Conservation (phyloP, 768 basidiomycete genomes). For the Termitomyces bulborhizus region DNA sequence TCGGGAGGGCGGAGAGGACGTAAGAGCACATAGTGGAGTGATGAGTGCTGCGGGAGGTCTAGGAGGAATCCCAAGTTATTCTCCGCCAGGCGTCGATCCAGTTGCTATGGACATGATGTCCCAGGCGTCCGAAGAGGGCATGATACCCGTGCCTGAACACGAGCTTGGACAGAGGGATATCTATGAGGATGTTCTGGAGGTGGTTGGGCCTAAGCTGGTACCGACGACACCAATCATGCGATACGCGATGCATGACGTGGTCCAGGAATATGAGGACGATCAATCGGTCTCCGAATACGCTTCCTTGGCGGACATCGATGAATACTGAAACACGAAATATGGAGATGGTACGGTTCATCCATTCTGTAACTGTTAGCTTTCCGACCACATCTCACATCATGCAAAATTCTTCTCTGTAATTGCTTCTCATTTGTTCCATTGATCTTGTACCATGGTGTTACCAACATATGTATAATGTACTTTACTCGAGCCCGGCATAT, state of each 20-base stretch:
- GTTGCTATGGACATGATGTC: constrained; percentile 31
- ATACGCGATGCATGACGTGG: constrained; percentile 78
- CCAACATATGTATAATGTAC: not conserved
- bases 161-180: constrained; percentile 35
- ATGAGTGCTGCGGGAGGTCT: constrained; percentile 4
- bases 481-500: constrained; percentile 64
- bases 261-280: constrained; percentile 77
- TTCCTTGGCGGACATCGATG: constrained; percentile 72
- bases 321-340: constrained; percentile 8
- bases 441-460: not conserved
- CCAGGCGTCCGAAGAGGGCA: constrained; percentile 21
- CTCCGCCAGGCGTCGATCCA: constrained; percentile 29
- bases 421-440: not conserved
- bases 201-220: constrained; percentile 70
- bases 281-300: constrained; percentile 74
- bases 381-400: not conserved
- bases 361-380: not conserved
- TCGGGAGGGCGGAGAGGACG: constrained; percentile 38
- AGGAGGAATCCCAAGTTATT: constrained; percentile 7
- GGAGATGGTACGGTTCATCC: not conserved
- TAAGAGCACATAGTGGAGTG: constrained; percentile 16
- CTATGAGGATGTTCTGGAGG: constrained; percentile 48
- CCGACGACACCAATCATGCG: constrained; percentile 79
- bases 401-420: not conserved
- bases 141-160: constrained; percentile 30